Percentiles rank a stretch among this genome's conserved stretches.
Conservation (phyloP, 177 flowering plant species). For the Vitis hybrid region DNA sequence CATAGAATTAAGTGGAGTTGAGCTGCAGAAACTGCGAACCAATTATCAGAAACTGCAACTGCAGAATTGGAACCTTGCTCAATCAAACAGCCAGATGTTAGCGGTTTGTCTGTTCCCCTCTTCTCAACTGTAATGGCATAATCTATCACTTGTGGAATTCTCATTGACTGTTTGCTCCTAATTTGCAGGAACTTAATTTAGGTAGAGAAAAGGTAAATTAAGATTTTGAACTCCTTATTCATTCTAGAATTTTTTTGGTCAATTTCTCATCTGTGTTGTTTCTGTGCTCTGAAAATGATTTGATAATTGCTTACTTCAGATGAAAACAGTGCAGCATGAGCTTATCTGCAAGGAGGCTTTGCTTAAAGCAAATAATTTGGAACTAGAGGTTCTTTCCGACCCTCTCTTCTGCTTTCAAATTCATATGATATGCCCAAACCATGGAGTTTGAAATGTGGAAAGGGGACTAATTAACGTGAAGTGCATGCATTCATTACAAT, state of each 20-base stretch:
- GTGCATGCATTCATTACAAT: too few species aligned
- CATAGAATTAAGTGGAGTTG: conserved; percentile 57
- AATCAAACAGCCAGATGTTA: conserved; percentile 63
- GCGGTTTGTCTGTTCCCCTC: conserved; percentile 40
- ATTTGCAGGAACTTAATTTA: conserved; percentile 67
- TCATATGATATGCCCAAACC: not conserved
- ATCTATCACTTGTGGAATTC: too few species aligned
- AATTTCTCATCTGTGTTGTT: too few species aligned
- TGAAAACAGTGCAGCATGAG: conserved; percentile 71
- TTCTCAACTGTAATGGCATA: not conserved
- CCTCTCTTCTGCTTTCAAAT: not conserved
- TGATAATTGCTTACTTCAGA: conserved; percentile 35
- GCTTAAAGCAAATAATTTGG: conserved; percentile 49
- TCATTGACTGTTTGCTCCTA: not conserved
- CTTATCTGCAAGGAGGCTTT: conserved; percentile 61
- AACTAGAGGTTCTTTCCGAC: conserved; percentile 39
- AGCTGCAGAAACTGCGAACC: conserved; percentile 52
- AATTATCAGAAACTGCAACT: conserved; percentile 58
- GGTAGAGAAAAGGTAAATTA: conserved; percentile 63
- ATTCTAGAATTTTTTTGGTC: not conserved
- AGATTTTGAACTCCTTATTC: not conserved
- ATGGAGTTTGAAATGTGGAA: too few species aligned
- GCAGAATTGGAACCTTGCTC: conserved; percentile 88
- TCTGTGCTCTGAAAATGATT: not conserved
- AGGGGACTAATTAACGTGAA: too few species aligned